Evolutionary conservation across 768 basidiomycete species (phyloP).

Genomic region (Dendrothele bispora): DNA sequence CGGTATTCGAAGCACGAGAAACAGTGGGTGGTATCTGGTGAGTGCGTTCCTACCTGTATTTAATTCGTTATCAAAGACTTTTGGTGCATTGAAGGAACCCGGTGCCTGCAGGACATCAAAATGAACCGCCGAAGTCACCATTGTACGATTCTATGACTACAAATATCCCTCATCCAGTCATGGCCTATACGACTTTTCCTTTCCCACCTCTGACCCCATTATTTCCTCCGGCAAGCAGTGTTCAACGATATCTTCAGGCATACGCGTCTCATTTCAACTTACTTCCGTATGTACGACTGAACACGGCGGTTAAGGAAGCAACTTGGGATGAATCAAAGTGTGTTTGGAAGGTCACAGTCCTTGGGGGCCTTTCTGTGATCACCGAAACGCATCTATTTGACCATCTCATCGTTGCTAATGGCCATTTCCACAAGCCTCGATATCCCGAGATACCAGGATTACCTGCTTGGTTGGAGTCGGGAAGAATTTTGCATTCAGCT

Average conservation of each 20-base stretch:
- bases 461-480: constrained; percentile 49
- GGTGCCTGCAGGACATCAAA: constrained; percentile 57
- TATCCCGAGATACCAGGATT: constrained; percentile 64
- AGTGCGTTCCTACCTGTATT: constrained; percentile 19
- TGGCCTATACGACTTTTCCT: constrained; percentile 62
- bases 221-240: constrained; percentile 60
- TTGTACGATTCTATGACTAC: constrained; percentile 82
- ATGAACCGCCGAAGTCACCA: constrained; percentile 61
- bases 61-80: too few relatives aligned
- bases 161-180: constrained; percentile 76
- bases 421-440: constrained; percentile 68
- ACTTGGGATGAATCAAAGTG: constrained; percentile 15
- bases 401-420: constrained; percentile 72
- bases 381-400: constrained; percentile 51
- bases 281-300: constrained; percentile 56
- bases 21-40: constrained; percentile 80
- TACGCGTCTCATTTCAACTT: constrained; percentile 69
- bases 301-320: constrained; percentile 53
- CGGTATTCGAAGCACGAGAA: constrained; percentile 63
- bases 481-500: constrained; percentile 62
- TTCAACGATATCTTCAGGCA: constrained; percentile 66
- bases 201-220: constrained; percentile 75
- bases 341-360: constrained; percentile 51
- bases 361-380: too few relatives aligned
- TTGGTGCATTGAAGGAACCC: constrained; percentile 23